Conservation (phyloP, 352 stramenopile species). For the Globisporangium orthogonon region DNA sequence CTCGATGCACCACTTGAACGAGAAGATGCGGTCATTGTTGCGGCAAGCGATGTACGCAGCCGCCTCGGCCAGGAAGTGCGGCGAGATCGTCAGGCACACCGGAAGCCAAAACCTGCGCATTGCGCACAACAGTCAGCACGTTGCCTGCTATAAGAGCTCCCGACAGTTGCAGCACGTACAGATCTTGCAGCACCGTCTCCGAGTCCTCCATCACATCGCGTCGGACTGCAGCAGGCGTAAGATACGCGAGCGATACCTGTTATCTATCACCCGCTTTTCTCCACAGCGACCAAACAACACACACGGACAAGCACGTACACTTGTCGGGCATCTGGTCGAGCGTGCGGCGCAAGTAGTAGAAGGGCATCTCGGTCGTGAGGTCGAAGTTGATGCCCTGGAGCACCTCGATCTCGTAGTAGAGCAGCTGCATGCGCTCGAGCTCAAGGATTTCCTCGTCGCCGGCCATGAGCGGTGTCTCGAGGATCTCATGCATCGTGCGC, state of each 20-base stretch:
- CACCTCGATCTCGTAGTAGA: constrained; percentile 84
- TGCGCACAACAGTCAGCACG: not conserved
- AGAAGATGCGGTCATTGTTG: constrained; percentile 72
- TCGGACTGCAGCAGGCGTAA: constrained; percentile 27
- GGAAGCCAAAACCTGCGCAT: constrained; percentile 55
- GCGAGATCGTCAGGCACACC: constrained; percentile 43
- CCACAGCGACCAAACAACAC: too few relatives aligned
- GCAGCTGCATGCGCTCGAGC: constrained; percentile 75
- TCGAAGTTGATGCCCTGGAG: constrained; percentile 79
- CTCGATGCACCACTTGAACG: constrained; percentile 69
- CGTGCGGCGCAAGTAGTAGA: constrained; percentile 54
- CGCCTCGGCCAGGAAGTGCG: constrained; percentile 59
- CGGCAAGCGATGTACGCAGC: constrained; percentile 70
- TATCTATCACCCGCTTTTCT: too few relatives aligned
- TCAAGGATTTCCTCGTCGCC: constrained; percentile 84
- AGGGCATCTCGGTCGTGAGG: constrained; percentile 72
- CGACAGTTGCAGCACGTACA: constrained; percentile 28
- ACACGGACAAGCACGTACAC: constrained; percentile 12
- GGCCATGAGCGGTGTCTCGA: constrained; percentile 59
- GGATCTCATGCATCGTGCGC: constrained; percentile 78
- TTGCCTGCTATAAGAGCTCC: not conserved
- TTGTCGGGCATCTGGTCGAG: constrained; percentile 72
- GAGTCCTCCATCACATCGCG: constrained; percentile 39
- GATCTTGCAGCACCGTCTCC: constrained; percentile 51
- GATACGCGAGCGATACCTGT: too few relatives aligned